Evolutionary conservation across 2,329 filamentous ascomycete genomes (phyloP).

Genomic region (Ophiostoma sp.): DNA sequence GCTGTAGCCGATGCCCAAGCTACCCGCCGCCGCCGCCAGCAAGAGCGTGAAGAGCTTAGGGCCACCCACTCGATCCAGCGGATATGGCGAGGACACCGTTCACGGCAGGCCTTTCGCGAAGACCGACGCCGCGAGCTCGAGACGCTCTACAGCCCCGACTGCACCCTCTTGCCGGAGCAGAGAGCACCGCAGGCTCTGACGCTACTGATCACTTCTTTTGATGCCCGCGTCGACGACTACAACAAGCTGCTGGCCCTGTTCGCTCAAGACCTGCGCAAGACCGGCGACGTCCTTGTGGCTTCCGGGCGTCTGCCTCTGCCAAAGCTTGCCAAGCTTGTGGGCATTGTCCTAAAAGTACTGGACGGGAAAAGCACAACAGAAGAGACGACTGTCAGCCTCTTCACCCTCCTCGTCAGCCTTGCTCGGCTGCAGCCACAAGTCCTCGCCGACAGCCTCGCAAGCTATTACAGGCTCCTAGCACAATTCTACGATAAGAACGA

Average conservation of each 20-base stretch:
- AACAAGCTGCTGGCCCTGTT: slow-evolving; percentile 44
- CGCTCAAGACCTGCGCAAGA: slow-evolving; percentile 39
- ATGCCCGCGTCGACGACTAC: slow-evolving; percentile 43
- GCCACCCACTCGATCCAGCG: slow-evolving; percentile 71
- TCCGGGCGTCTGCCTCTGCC: slow-evolving; percentile 32
- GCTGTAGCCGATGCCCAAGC: slow-evolving; percentile 82
- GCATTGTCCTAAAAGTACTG: slow-evolving; percentile 33
- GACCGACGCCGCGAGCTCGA: slow-evolving; percentile 60
- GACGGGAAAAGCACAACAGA: background rate
- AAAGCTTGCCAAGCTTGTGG: slow-evolving; percentile 36
- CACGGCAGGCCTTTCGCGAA: slow-evolving; percentile 54
- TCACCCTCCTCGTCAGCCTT: slow-evolving; percentile 25
- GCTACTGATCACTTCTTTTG: slow-evolving; percentile 49
- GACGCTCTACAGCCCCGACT: slow-evolving; percentile 43
- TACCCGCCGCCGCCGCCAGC: slow-evolving; percentile 73
- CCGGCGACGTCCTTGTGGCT: slow-evolving; percentile 36
- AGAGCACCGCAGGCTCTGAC: slow-evolving; percentile 41
- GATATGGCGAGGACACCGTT: slow-evolving; percentile 72
- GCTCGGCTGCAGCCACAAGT: slow-evolving; percentile 24
- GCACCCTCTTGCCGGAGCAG: slow-evolving; percentile 33
- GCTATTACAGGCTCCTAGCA: slow-evolving; percentile 28
- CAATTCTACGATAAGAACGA: slow-evolving; percentile 22
- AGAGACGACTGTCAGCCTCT: background rate
- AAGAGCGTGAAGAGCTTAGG: slow-evolving; percentile 70
- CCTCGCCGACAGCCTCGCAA: slow-evolving; percentile 26